These are phyloP conservation scores for Camellia sinensis DNA, from an alignment of 148 eudicot species.

Conservation along the genomic window DNA sequence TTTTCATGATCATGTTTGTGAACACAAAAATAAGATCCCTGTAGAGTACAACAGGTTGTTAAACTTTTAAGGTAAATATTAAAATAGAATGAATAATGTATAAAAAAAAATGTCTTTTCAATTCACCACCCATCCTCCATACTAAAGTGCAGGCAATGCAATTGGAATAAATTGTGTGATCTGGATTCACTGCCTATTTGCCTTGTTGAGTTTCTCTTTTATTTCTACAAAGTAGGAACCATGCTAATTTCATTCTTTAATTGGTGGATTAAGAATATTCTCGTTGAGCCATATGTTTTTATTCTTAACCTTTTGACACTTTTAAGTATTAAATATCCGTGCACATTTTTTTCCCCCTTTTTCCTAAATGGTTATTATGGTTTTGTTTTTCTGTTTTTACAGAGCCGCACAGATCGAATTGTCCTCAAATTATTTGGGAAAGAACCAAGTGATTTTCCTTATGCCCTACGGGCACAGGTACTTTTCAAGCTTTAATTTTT, in stretches of 20 bases:
- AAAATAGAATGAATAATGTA: too few relatives aligned
- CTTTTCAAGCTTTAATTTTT: not conserved
- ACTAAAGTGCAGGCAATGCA: not conserved
- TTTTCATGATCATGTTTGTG: not conserved
- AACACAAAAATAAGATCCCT: not conserved
- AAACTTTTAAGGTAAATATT: not conserved
- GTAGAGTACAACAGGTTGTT: not conserved
- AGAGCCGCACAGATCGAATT: slow-evolving; percentile 81
- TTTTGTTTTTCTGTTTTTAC: not conserved
- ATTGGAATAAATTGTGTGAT: not conserved
- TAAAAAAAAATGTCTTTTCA: not conserved
- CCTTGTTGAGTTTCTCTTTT: not conserved
- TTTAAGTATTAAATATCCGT: not conserved
- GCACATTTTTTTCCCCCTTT: not conserved
- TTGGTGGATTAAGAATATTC: not conserved
- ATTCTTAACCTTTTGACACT: not conserved
- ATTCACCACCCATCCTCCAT: slow-evolving; percentile 1
- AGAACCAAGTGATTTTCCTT: slow-evolving; percentile 74
- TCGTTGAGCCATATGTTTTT: not conserved
- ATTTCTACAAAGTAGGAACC: not conserved
- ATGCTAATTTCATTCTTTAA: not conserved
- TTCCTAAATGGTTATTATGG: not conserved
- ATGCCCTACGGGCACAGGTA: slow-evolving; percentile 62
- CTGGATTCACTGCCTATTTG: not conserved
- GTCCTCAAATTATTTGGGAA: slow-evolving; percentile 82